Base-by-base conservation (phyloP, 352 stramenopile genomes). In the Globisporangium canariense region DNA sequence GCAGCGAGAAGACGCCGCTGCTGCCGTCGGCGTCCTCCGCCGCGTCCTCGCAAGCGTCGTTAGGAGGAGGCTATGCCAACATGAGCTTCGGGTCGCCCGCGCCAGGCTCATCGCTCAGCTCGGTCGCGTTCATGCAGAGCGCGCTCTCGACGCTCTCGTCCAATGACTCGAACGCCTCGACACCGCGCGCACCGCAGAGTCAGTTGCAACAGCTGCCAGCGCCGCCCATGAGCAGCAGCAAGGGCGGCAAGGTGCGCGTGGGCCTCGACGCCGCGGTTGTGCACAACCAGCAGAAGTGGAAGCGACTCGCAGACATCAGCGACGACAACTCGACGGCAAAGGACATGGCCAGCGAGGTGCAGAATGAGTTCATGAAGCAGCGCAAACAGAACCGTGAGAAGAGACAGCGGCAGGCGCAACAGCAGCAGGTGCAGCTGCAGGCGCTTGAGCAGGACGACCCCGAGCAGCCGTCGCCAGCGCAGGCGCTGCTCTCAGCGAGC, bases 211-310 rank as follows among this genome's bases (percentile, higher is more conserved):
- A 28, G 25, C 14, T 6, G 20, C 34, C 34, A 7, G 16, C 36
- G 11, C 47, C 59, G 2, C 30, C 58, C 11, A 28, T 2, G 13
- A 55, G 47, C 14, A 51, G n/a, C 20, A 38, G 46, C 16, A 32
- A 54, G n/a, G 50, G 50, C 49, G 30, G 55, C 47, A 65, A 64
- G 32, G 69, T 88, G 32, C 80, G 80, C 55, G 78, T 89, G 11
- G 80, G 80, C 4, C 70, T 92, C 10, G 84, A 91, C 54, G 77
- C 75, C 40, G 81, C 78, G 2, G 77, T 92, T 0, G 65, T 90
- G 54, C 79, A 92, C 58, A 89, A 89, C 60, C 86, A 92, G 68
- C 81, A 87, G 61, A 94, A 94, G 69, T 94, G 86, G 86, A 91
- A 90, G 69, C 79, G 73, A 0, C 70, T 94, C 13, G 74, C 74